phyloP scores from a whole-genome alignment of 768 basidiomycete species.

The Trametes villosa region DNA sequence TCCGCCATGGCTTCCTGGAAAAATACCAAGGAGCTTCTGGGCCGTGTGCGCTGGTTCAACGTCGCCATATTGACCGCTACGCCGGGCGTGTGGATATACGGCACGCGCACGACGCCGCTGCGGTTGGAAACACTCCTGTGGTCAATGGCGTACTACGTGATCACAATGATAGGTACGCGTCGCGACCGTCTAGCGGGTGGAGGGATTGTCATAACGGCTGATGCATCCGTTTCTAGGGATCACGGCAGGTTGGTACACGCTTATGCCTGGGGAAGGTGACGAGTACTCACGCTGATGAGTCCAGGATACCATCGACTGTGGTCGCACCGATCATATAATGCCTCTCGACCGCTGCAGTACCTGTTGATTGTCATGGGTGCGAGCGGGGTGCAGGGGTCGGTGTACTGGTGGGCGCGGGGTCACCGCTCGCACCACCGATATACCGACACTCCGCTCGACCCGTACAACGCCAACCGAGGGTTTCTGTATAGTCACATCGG shows the following conservation, averaged over 20 bases:
- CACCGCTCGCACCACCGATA: conserved; percentile 58
- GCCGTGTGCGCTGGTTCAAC: conserved; percentile 64
- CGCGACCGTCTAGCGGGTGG: neutral
- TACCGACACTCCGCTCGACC: conserved; percentile 62
- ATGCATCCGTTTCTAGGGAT: conserved; percentile 9
- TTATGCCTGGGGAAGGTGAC: conserved; percentile 3
- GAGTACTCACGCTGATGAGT: neutral
- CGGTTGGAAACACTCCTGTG: conserved; percentile 61
- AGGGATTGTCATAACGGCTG: neutral
- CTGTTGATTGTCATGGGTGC: conserved; percentile 50
- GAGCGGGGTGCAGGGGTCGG: conserved; percentile 57
- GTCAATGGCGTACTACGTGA: conserved; percentile 70
- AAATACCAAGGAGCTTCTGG: conserved; percentile 29
- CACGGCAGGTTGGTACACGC: conserved; percentile 54
- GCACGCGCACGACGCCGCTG: conserved; percentile 53
- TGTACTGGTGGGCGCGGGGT: conserved; percentile 59
- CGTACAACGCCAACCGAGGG: conserved; percentile 57
- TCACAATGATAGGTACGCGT: conserved; percentile 20
- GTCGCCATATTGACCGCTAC: conserved; percentile 69
- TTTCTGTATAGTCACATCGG: conserved; percentile 53
- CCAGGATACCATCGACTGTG: conserved; percentile 59
- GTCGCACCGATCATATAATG: conserved; percentile 61
- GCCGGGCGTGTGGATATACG: conserved; percentile 73
- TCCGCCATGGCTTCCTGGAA: neutral
- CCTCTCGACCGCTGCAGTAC: conserved; percentile 50